A percentile compares a stretch with the other conserved stretches of the same genome.
Conservation (phyloP, 306 rosid genomes). For the Ochetophila trinervis region DNA sequence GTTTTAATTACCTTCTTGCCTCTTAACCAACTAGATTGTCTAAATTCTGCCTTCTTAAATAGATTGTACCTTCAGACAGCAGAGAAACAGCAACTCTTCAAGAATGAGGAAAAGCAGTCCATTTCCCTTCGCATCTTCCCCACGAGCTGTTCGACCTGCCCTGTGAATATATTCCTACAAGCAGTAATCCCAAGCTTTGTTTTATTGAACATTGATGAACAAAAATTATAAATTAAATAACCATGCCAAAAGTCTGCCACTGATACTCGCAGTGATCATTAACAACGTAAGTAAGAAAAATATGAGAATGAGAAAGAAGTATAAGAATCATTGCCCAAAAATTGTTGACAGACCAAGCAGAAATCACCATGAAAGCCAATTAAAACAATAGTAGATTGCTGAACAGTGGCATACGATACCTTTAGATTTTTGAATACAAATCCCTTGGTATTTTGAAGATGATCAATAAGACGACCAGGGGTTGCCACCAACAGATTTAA, state of each 20-base stretch:
- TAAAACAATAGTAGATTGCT: background rate
- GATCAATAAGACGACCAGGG: conserved; percentile 96
- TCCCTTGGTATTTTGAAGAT: conserved; percentile 83
- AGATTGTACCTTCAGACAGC: conserved; percentile 70
- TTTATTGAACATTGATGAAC: conserved; percentile 14
- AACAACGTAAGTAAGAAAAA: background rate
- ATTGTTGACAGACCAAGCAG: background rate
- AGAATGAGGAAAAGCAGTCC: conserved; percentile 82
- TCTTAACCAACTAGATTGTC: background rate
- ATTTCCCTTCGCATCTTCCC: conserved; percentile 86
- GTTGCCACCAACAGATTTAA: conserved; percentile 85
- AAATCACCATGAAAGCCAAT: too few relatives aligned
- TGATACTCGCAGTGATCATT: background rate
- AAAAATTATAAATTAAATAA: background rate
- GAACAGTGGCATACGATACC: conserved; percentile 31
- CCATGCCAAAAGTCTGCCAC: too few relatives aligned
- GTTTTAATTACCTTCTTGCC: background rate
- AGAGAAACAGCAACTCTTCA: conserved; percentile 74
- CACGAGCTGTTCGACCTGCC: conserved; percentile 99
- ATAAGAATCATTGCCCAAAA: background rate
- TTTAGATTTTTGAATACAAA: conserved; percentile 69
- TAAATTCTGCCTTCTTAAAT: background rate
- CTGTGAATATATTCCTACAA: conserved; percentile 91
- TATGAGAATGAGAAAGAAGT: background rate
- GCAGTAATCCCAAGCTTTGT: conserved; percentile 15